Conservation (phyloP, 164 flowering plant genomes). For the Kingdonia uniflora region DNA sequence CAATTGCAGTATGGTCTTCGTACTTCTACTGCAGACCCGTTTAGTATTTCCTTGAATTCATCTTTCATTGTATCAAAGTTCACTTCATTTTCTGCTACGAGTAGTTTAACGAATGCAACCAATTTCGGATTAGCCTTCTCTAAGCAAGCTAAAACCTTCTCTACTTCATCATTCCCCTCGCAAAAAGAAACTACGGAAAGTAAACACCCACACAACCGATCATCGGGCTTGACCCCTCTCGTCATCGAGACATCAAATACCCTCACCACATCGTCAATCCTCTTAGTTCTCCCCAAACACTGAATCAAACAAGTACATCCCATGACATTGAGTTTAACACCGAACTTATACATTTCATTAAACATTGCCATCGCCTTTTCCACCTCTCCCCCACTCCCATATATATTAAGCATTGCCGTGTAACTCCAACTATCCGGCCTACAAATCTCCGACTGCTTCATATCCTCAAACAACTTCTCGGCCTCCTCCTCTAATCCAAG, state of each 20-base stretch:
- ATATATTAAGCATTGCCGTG: slow-evolving; percentile 81
- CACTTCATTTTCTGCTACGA: slow-evolving; percentile 32
- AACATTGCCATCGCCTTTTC: slow-evolving; percentile 67
- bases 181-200: slow-evolving; percentile 66
- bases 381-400: slow-evolving; percentile 72
- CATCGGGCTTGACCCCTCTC: slow-evolving; percentile 68
- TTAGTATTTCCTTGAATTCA: slow-evolving; percentile 46
- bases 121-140: slow-evolving; percentile 51
- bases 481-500: slow-evolving; percentile 85
- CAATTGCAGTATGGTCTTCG: slow-evolving; percentile 88
- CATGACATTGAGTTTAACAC: slow-evolving; percentile 72
- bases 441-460: slow-evolving; percentile 45
- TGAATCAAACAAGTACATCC: slow-evolving; percentile 85
- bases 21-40: slow-evolving; percentile 42
- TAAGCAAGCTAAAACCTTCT: slow-evolving; percentile 53
- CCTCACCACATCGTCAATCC: slow-evolving; percentile 60
- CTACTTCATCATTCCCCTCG: slow-evolving; percentile 31
- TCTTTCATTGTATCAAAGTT: slow-evolving; percentile 44
- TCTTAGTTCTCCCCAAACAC: slow-evolving; percentile 63
- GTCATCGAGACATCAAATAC: slow-evolving; percentile 39
- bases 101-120: slow-evolving; percentile 35
- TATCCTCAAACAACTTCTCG: slow-evolving; percentile 68
- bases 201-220: slow-evolving; percentile 76
- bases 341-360: slow-evolving; percentile 49
- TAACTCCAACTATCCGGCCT: slow-evolving; percentile 88